A percentile compares a stretch with the other conserved stretches of the same genome.
Evolutionary conservation across 495 filamentous ascomycete genomes (phyloP).

Genomic region (Neurospora cerealis): DNA sequence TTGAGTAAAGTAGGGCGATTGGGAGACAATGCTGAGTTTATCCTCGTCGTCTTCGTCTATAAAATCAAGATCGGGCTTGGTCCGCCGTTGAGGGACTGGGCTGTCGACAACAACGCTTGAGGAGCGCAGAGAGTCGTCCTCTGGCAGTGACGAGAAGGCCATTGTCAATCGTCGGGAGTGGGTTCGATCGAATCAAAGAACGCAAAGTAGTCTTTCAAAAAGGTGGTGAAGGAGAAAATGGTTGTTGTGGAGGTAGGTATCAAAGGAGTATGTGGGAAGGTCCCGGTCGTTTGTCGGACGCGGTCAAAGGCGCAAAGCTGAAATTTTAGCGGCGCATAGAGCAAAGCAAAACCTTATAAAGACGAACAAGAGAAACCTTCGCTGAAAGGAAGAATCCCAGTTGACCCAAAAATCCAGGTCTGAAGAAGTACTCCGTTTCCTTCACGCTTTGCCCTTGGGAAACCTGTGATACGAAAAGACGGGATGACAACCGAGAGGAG

Average conservation of each 20-base stretch:
- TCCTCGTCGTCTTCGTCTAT: slow-evolving; percentile 14
- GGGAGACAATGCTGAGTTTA: slow-evolving; percentile 9
- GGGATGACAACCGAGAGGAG: background rate
- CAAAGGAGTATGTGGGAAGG: background rate
- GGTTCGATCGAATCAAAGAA: background rate
- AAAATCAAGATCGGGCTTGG: background rate
- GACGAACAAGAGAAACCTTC: background rate
- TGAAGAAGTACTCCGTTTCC: background rate
- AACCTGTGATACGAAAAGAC: background rate
- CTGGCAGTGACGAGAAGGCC: slow-evolving; percentile 6
- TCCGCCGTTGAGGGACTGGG: background rate
- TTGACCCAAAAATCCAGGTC: background rate
- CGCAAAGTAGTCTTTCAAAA: background rate
- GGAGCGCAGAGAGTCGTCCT: background rate
- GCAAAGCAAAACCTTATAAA: background rate
- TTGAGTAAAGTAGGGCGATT: slow-evolving; percentile 42
- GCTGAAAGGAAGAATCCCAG: background rate
- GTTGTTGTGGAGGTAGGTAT: background rate
- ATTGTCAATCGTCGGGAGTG: background rate
- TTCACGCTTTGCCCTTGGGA: background rate
- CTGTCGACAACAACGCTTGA: background rate
- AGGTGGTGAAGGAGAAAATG: background rate
- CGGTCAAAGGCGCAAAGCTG: background rate
- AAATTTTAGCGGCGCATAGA: background rate
- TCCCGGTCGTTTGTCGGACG: background rate